phyloP scores from a whole-genome alignment of 768 basidiomycete species.

The Serendipita sp. region DNA sequence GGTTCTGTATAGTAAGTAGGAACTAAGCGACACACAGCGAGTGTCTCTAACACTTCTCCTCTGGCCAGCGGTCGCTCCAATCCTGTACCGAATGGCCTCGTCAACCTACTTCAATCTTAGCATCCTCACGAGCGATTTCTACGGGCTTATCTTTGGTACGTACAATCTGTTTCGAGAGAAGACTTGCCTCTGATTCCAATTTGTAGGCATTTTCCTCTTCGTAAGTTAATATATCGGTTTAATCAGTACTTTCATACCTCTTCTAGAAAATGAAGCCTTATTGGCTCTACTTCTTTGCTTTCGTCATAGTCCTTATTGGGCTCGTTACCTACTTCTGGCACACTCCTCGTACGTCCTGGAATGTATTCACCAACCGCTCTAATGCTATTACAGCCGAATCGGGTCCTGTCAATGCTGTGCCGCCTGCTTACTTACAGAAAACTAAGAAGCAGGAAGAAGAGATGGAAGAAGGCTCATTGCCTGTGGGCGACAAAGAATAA shows the following conservation, averaged over 20 bases:
- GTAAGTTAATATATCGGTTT: slow-evolving; percentile 20
- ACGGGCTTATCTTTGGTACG: slow-evolving; percentile 58
- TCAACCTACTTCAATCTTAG: slow-evolving; percentile 77
- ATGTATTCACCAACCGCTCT: not conserved
- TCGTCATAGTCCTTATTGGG: slow-evolving; percentile 50
- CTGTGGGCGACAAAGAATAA: not conserved
- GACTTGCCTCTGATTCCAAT: not conserved
- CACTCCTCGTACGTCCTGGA: slow-evolving; percentile 45
- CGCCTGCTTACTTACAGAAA: slow-evolving; percentile 39
- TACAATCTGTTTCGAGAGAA: slow-evolving; percentile 5
- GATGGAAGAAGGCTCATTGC: not conserved
- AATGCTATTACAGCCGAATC: slow-evolving; percentile 40
- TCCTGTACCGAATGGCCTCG: slow-evolving; percentile 72
- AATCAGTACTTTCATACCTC: not conserved
- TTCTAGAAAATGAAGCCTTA: slow-evolving; percentile 60
- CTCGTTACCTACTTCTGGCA: slow-evolving; percentile 78
- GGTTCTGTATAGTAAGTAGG: slow-evolving; percentile 45
- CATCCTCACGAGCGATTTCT: slow-evolving; percentile 77
- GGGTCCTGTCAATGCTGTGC: slow-evolving; percentile 41
- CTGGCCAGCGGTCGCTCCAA: slow-evolving; percentile 42
- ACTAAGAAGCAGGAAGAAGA: not conserved
- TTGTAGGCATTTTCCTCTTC: slow-evolving; percentile 35
- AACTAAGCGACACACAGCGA: too few relatives aligned
- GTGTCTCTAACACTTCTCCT: not conserved
- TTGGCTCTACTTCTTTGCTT: slow-evolving; percentile 82